phyloP scores from a whole-genome alignment of 345 rosid species.

The Acer yangbiense region DNA sequence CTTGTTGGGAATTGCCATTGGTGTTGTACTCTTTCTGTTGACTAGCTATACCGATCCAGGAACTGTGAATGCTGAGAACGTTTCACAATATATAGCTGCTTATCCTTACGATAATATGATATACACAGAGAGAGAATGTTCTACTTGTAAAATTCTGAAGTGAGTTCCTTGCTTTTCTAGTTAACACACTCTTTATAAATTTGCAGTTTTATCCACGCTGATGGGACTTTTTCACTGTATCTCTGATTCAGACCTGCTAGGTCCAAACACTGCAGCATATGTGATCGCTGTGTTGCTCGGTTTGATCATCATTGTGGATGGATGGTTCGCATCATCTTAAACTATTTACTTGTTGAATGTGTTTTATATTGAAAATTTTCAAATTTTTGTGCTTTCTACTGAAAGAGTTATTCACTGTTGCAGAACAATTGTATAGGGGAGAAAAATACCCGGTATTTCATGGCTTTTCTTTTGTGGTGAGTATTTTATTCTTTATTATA shows the following conservation, averaged over 20 bases:
- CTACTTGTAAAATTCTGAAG: constrained; percentile 85
- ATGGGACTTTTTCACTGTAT: constrained; percentile 19
- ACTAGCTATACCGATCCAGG: constrained; percentile 96
- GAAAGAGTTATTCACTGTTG: constrained; percentile 24
- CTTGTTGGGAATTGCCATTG: constrained; percentile 67
- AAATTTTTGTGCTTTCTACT: not conserved
- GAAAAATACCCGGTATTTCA: constrained; percentile 77
- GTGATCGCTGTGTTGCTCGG: constrained; percentile 89
- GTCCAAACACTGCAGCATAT: constrained; percentile 94
- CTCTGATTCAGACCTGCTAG: constrained; percentile 81
- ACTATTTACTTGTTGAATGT: not conserved
- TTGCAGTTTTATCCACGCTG: not conserved
- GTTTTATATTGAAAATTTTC: not conserved
- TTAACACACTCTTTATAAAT: not conserved
- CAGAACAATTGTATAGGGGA: constrained; percentile 98
- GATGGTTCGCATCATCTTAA: constrained; percentile 62
- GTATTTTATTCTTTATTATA: constrained; percentile 29
- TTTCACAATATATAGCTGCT: constrained; percentile 60
- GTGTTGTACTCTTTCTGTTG: constrained; percentile 70
- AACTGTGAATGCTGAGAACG: constrained; percentile 68
- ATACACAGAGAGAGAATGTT: constrained; percentile 72
- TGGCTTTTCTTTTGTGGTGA: constrained; percentile 97
- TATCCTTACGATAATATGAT: constrained; percentile 86
- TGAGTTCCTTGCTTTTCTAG: constrained; percentile 37
- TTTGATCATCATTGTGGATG: constrained; percentile 99